phyloP scores from a whole-genome alignment of 2,329 filamentous ascomycete genomes.

The Didymella sp. region DNA sequence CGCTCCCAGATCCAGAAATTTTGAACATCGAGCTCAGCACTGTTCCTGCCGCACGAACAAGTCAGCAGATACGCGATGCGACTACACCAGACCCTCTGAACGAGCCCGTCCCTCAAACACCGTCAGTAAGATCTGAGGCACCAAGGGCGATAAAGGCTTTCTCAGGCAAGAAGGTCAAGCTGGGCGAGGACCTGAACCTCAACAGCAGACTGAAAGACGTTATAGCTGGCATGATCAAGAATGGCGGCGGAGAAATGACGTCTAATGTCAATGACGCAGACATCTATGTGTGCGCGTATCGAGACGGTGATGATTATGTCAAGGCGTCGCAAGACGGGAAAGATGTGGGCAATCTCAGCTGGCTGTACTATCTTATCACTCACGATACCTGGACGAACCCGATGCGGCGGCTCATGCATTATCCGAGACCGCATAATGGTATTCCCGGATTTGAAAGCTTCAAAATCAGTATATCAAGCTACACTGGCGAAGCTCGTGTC shows the following conservation, averaged over 20 bases:
- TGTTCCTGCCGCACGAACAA: constrained; percentile 57
- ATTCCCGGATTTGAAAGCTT: constrained; percentile 79
- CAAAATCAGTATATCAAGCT: constrained; percentile 92
- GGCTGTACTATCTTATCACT: constrained; percentile 92
- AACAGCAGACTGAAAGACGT: constrained; percentile 70
- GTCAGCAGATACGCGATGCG: constrained; percentile 44
- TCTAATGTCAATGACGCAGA: constrained; percentile 72
- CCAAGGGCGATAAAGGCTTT: constrained; percentile 67
- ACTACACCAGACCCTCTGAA: constrained; percentile 42
- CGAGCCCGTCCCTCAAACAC: constrained; percentile 30
- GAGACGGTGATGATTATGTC: constrained; percentile 80
- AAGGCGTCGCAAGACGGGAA: constrained; percentile 77
- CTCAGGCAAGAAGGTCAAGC: constrained; percentile 75
- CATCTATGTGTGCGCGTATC: constrained; percentile 86
- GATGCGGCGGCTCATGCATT: constrained; percentile 82
- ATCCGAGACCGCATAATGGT: constrained; percentile 78
- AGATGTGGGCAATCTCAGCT: constrained; percentile 88
- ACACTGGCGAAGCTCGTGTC: constrained; percentile 89
- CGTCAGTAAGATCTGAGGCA: constrained; percentile 29
- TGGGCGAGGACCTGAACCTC: constrained; percentile 77
- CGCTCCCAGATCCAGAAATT: constrained; percentile 84
- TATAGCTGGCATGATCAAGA: constrained; percentile 72
- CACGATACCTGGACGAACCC: constrained; percentile 90
- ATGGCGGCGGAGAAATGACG: constrained; percentile 74
- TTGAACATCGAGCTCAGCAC: constrained; percentile 52